A percentile compares a stretch with the other conserved stretches of the same genome.
phyloP scores from a whole-genome alignment of 805 yeast species.

The Tetrapisispora pingtungensis region DNA sequence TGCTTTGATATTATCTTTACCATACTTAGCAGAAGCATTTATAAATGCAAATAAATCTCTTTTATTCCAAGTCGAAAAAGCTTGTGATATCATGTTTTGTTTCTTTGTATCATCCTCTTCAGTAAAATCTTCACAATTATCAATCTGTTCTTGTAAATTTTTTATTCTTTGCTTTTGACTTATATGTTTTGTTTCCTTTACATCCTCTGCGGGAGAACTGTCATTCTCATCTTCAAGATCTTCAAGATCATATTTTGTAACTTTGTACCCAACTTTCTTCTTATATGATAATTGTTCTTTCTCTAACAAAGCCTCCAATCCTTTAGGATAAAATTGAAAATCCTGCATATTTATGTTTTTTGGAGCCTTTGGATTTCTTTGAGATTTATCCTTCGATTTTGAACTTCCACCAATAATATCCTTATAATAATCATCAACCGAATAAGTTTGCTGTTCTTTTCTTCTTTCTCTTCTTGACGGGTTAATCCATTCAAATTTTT shows the following conservation, averaged over 20 bases:
- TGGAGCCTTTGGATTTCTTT: conserved; percentile 47
- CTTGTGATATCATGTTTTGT: conserved; percentile 41
- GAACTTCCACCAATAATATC: conserved; percentile 41
- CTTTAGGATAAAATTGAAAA: conserved; percentile 61
- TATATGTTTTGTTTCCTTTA: conserved; percentile 5
- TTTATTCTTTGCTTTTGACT: conserved; percentile 13
- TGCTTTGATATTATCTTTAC: conserved; percentile 40
- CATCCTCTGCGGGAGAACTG: conserved; percentile 17
- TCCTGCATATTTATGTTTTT: conserved; percentile 56
- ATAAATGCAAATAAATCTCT: conserved; percentile 66
- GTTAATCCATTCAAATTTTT: conserved; percentile 50
- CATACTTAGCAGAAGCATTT: conserved; percentile 59
- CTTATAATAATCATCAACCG: conserved; percentile 66
- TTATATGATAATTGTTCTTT: conserved; percentile 59
- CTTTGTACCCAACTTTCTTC: conserved; percentile 48
- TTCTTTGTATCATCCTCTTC: conserved; percentile 51
- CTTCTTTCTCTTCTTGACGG: conserved; percentile 53
- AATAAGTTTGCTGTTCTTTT: conserved; percentile 67
- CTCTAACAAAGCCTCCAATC: conserved; percentile 42
- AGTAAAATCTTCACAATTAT: conserved; percentile 47
- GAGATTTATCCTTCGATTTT: conserved; percentile 27
- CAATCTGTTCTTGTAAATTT: conserved; percentile 44
- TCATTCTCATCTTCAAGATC: conserved; percentile 35
- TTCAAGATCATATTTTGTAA: conserved; percentile 47
- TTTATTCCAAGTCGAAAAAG: conserved; percentile 61